Base-by-base conservation (phyloP, 177 flowering plant genomes). In the Vitis hybrid region DNA sequence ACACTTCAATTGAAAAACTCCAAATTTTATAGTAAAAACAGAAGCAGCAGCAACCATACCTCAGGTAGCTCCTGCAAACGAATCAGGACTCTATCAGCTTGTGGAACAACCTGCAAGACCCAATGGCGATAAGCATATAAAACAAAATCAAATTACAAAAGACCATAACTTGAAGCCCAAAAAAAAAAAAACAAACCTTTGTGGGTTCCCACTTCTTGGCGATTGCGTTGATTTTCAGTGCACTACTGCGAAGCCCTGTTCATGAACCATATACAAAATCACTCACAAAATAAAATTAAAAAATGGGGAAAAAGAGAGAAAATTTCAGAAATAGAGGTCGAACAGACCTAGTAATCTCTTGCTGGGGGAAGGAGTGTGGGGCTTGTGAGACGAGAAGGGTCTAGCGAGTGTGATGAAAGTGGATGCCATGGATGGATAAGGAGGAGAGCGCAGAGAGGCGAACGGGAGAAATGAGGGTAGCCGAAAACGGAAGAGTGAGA, bases 1-100 rank as follows among this genome's bases (percentile, higher is more conserved):
- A 33, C 8, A 33, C 8, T 33, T 33, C 45, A 33, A 33, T 33
- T 1, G 45, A 33, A 33, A 7, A 33, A 33, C 45, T 33, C 45
- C 45, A 33, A 33, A 33, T 33, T 33, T 33, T 33, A 5, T 33
- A 33, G 8, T 33, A 5, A 33, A 33, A 33, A 33, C 45, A 33
- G 45, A 7, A 33, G 45, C 45, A 33, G 45, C 45, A 33, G 45
- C 45, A 33, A 33, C 10, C 65, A 51, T 76, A 94, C 97, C 92
- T 92, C 83, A 59, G 97, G 85, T 39, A 90, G 81, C 72, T 83
- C 80, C 76, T 89, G 88, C 2, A 94, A 84, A 62, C 96, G 94
- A 84, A 94, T 80, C 71, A 94, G 79, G 13, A 94, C 98, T 68
- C 94, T 85, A 74, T 89, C 92, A 61, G 80, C 89, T 75, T 89